phyloP scores from a whole-genome alignment of 192 early-diverging fungal genomes.

The Backusella westeae region DNA sequence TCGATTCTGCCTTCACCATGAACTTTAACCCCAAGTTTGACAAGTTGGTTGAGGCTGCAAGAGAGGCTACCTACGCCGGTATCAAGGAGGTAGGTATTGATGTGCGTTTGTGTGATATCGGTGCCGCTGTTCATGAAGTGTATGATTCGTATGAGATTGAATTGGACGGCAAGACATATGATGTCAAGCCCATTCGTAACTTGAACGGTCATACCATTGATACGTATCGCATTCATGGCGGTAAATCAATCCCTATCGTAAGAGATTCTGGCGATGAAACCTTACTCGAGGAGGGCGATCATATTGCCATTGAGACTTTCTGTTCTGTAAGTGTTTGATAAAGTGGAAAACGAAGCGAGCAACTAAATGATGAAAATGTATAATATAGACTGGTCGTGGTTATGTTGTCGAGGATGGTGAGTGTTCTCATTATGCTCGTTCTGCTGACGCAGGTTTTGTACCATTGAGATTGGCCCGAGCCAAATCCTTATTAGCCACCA shows the following conservation, averaged over 20 bases:
- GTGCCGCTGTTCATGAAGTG: conserved; percentile 94
- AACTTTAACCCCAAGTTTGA: conserved; percentile 92
- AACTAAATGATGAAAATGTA: background rate
- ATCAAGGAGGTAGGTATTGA: conserved; percentile 96
- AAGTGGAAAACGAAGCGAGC: background rate
- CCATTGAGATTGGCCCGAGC: conserved; percentile 71
- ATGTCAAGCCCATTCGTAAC: conserved; percentile 94
- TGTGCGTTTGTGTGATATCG: conserved; percentile 91
- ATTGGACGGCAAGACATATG: conserved; percentile 88
- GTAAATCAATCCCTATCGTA: conserved; percentile 96
- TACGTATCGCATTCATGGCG: conserved; percentile 88
- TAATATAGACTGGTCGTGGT: conserved; percentile 74
- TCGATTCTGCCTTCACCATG: conserved; percentile 94
- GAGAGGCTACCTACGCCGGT: conserved; percentile 96
- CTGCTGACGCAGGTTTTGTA: conserved; percentile 57
- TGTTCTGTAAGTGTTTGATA: conserved; percentile 57
- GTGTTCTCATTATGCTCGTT: conserved; percentile 87
- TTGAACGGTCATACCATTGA: conserved; percentile 95
- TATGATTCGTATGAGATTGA: conserved; percentile 98
- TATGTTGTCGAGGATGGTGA: conserved; percentile 88
- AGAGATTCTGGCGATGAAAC: conserved; percentile 76
- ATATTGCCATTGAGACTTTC: conserved; percentile 97
- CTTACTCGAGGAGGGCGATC: conserved; percentile 96
- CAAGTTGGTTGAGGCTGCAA: conserved; percentile 80
- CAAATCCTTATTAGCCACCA: conserved; percentile 72